A percentile compares a stretch with the other conserved stretches of the same genome.
Evolutionary conservation across 1,284 basidiomycete species (phyloP).

Genomic region (Rhodotorula mucilaginosa): DNA sequence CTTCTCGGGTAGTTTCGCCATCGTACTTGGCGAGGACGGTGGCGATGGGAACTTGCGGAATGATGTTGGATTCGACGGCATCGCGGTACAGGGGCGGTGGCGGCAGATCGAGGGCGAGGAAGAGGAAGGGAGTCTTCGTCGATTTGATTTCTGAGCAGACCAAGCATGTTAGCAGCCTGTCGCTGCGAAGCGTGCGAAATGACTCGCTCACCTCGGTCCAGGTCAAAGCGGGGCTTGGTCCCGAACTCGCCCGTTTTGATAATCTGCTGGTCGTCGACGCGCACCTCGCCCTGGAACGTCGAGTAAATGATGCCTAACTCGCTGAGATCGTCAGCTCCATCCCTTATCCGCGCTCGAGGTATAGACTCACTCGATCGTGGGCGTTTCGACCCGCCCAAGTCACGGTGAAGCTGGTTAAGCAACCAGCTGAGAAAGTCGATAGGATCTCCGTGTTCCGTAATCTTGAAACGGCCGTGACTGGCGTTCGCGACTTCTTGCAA

Average conservation of each 20-base stretch:
- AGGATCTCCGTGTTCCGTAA: conserved; percentile 92
- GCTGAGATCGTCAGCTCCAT: not conserved
- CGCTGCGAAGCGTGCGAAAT: no score
- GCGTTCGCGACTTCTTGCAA: conserved; percentile 90
- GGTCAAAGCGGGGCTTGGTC: conserved; percentile 69
- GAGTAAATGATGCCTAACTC: conserved; percentile 77
- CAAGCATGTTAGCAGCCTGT: no score
- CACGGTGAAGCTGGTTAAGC: conserved; percentile 85
- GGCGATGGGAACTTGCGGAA: conserved; percentile 91
- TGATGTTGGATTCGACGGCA: conserved; percentile 92
- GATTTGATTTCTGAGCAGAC: conserved; percentile 70
- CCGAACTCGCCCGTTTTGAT: conserved; percentile 59
- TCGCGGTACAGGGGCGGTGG: conserved; percentile 96
- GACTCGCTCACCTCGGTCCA: conserved; percentile 69
- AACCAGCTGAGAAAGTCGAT: conserved; percentile 96
- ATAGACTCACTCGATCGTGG: conserved; percentile 70
- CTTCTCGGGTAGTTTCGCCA: conserved; percentile 64
- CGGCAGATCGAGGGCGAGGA: conserved; percentile 91
- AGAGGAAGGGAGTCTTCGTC: conserved; percentile 85
- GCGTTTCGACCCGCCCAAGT: conserved; percentile 84
- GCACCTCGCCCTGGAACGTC: conserved; percentile 90
- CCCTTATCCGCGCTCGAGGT: not conserved
- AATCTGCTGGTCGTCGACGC: conserved; percentile 90
- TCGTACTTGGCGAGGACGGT: conserved; percentile 95
- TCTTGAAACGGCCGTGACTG: conserved; percentile 81